These are phyloP conservation scores for Clarireedia paspali DNA, from an alignment of 2,329 filamentous ascomycete species.

Conservation along the genomic window DNA sequence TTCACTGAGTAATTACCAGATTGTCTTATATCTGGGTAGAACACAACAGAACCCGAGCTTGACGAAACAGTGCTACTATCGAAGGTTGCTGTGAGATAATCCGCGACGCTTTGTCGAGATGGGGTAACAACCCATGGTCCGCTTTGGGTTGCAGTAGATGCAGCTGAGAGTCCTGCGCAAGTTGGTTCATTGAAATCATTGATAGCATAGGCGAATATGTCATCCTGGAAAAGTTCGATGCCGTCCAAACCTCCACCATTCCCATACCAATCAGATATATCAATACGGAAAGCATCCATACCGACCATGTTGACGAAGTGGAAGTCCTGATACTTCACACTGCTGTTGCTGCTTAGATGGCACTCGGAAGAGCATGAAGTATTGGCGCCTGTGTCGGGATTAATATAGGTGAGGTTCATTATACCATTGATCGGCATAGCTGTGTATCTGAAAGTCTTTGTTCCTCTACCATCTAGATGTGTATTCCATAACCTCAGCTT, in stretches of 20 bases:
- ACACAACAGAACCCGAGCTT: constrained; percentile 62
- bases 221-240: constrained; percentile 78
- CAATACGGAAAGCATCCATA: constrained; percentile 80
- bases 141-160: constrained; percentile 59
- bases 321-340: constrained; percentile 74
- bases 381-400: constrained; percentile 61
- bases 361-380: constrained; percentile 73
- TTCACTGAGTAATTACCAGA: constrained; percentile 88
- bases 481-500: constrained; percentile 88
- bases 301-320: constrained; percentile 80
- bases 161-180: constrained; percentile 58
- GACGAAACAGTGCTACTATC: constrained; percentile 35
- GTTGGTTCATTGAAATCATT: constrained; percentile 80
- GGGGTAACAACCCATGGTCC: constrained; percentile 68
- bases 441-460: constrained; percentile 79
- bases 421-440: constrained; percentile 84
- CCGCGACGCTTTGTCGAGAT: constrained; percentile 60
- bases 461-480: constrained; percentile 73
- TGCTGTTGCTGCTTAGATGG: constrained; percentile 66
- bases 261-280: constrained; percentile 84
- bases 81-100: constrained; percentile 68
- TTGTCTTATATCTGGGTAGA: constrained; percentile 76
- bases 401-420: constrained; percentile 89
- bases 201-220: constrained; percentile 80
- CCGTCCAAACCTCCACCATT: constrained; percentile 76